A percentile compares a stretch with the other conserved stretches of the same genome.
Conservation (phyloP, 306 rosid genomes). For the Fragaria vesca region DNA sequence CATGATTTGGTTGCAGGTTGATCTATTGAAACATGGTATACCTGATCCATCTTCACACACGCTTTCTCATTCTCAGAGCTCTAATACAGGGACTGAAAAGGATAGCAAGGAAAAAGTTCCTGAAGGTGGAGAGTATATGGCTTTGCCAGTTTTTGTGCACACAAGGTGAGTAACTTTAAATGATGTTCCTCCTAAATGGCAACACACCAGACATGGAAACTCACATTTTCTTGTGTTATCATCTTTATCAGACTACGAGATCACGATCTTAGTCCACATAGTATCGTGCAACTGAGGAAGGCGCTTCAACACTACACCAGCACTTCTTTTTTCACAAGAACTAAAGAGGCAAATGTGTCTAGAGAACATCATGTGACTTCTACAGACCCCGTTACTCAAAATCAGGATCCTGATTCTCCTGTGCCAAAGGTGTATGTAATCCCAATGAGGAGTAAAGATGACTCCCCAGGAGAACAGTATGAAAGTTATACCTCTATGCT, state of each 20-base stretch:
- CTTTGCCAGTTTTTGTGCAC: slow-evolving; percentile 77
- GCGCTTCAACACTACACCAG: slow-evolving; percentile 50
- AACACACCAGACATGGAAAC: not conserved
- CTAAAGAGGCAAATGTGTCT: slow-evolving; percentile 23
- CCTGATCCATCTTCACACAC: slow-evolving; percentile 63
- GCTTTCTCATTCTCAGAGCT: slow-evolving; percentile 53
- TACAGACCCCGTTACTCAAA: slow-evolving; percentile 5
- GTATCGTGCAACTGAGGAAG: slow-evolving; percentile 48
- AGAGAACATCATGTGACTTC: slow-evolving; percentile 32
- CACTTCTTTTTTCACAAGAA: slow-evolving; percentile 45
- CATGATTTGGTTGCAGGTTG: slow-evolving; percentile 55
- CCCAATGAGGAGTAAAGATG: slow-evolving; percentile 64
- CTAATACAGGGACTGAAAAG: slow-evolving; percentile 53
- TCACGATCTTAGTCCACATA: slow-evolving; percentile 50
- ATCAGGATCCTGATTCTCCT: slow-evolving; percentile 29
- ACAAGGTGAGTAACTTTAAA: slow-evolving; percentile 56
- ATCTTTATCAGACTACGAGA: slow-evolving; percentile 50
- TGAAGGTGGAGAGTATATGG: slow-evolving; percentile 58
- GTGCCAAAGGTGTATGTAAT: slow-evolving; percentile 41
- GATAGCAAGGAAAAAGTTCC: slow-evolving; percentile 43
- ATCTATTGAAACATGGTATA: slow-evolving; percentile 82
- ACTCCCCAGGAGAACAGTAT: slow-evolving; percentile 50
- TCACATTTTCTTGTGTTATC: slow-evolving; percentile 18
- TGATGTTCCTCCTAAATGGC: not conserved
- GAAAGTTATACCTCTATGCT: slow-evolving; percentile 57